Conservation (phyloP, 148 eudicot species). For the Chenopodium quinoa region DNA sequence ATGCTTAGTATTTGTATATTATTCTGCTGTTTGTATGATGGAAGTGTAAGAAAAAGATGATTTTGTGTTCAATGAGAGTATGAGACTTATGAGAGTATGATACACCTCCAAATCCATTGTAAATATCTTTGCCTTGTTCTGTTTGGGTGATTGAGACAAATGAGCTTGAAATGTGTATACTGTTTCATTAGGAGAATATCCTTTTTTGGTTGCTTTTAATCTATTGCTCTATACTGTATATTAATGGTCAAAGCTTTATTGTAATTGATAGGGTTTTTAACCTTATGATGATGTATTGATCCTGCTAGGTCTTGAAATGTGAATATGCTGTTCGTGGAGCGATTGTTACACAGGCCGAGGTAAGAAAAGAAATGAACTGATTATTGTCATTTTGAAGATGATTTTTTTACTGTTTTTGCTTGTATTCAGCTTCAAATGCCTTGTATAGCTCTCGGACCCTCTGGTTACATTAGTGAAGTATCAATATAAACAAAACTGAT, state of each 20-base stretch:
- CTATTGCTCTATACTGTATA: not conserved
- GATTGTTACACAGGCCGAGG: conserved; percentile 83
- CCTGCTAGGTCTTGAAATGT: conserved; percentile 70
- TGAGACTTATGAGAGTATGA: no score
- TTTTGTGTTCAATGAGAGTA: no score
- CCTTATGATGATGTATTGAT: not conserved
- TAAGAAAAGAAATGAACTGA: not conserved
- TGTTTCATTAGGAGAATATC: not conserved
- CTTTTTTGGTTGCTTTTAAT: not conserved
- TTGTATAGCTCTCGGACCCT: no score
- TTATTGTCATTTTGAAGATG: not conserved
- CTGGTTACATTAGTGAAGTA: no score
- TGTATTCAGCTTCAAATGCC: not conserved
- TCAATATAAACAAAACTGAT: no score
- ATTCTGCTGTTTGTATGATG: no score
- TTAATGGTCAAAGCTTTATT: not conserved
- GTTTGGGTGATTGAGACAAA: not conserved
- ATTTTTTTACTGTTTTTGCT: not conserved
- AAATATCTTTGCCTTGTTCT: not conserved
- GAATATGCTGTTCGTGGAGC: conserved; percentile 96
- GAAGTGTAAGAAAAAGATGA: no score
- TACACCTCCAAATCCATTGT: no score
- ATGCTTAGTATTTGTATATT: no score
- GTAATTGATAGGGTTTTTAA: not conserved
- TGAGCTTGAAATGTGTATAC: not conserved